Evolutionary conservation across 1,284 basidiomycete genomes (phyloP).

Genomic region (Fomitopsis pinicola): DNA sequence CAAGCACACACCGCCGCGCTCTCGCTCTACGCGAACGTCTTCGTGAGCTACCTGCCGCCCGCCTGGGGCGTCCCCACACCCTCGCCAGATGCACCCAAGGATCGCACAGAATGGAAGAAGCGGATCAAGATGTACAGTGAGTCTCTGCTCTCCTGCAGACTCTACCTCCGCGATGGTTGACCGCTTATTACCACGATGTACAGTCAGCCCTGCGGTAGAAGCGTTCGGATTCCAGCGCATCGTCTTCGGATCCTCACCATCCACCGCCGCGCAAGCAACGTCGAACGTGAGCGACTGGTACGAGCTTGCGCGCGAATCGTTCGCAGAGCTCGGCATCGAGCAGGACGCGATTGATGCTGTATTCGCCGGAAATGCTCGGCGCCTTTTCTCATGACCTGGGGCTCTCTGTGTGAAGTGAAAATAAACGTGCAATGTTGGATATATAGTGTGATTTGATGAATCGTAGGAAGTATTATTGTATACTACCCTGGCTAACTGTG

Average conservation of each 20-base stretch:
- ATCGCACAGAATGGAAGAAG: constrained; percentile 72
- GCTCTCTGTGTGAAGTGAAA: background rate
- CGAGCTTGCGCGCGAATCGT: constrained; percentile 70
- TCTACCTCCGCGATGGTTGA: background rate
- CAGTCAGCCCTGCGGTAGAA: constrained; percentile 75
- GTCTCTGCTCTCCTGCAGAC: constrained; percentile 29
- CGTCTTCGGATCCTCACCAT: constrained; percentile 49
- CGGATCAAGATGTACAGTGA: constrained; percentile 86
- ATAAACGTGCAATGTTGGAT: background rate
- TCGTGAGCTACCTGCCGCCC: constrained; percentile 79
- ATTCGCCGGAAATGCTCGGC: constrained; percentile 63
- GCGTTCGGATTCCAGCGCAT: constrained; percentile 56
- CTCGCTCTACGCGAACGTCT: constrained; percentile 71
- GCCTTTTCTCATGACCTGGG: constrained; percentile 35
- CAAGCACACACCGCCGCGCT: constrained; percentile 72
- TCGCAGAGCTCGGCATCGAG: constrained; percentile 81
- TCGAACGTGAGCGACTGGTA: constrained; percentile 73
- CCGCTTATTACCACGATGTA: constrained; percentile 12
- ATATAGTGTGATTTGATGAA: background rate
- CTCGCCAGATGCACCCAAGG: constrained; percentile 40
- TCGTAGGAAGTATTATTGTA: background rate
- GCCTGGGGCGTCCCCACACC: constrained; percentile 67
- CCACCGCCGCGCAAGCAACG: constrained; percentile 37
- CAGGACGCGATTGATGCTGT: constrained; percentile 73
- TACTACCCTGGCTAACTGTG: background rate